phyloP scores from a whole-genome alignment of 2,329 filamentous ascomycete species.

The Juglanconis oblonga region DNA sequence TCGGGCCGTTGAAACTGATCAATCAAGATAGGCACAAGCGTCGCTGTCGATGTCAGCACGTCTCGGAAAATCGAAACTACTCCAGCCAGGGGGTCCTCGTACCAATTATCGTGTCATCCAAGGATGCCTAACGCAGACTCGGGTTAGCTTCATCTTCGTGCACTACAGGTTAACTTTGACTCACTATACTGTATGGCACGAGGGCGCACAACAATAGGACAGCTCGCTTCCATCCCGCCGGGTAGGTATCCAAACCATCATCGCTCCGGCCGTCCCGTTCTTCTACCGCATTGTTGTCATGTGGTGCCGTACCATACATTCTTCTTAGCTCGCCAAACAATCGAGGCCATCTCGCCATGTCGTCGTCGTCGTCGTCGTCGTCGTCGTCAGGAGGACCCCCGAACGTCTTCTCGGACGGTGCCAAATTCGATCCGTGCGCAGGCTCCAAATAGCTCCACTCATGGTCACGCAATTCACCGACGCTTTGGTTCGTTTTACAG shows the following conservation, averaged over 20 bases:
- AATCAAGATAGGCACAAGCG: slow-evolving; percentile 20
- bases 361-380: too few relatives aligned
- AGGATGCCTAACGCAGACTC: not conserved
- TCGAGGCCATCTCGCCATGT: not conserved
- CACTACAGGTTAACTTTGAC: not conserved
- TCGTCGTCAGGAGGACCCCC: too few relatives aligned
- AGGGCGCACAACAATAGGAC: not conserved
- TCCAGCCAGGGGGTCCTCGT: not conserved
- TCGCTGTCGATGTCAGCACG: slow-evolving; percentile 13
- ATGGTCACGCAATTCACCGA: too few relatives aligned
- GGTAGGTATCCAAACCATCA: not conserved
- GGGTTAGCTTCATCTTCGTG: not conserved
- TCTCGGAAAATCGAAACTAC: not conserved
- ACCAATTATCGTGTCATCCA: slow-evolving; percentile 18
- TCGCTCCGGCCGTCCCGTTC: not conserved
- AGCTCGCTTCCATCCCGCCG: not conserved
- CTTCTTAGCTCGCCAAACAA: not conserved
- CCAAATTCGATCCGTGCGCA: too few relatives aligned
- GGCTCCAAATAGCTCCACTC: too few relatives aligned
- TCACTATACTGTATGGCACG: not conserved
- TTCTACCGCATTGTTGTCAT: not conserved
- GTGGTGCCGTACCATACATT: not conserved
- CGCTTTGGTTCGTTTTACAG: too few relatives aligned
- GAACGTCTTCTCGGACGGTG: too few relatives aligned
- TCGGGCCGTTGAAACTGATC: slow-evolving; percentile 28